phyloP scores from a whole-genome alignment of 2,329 filamentous ascomycete genomes.

The Mariannaea elegans region DNA sequence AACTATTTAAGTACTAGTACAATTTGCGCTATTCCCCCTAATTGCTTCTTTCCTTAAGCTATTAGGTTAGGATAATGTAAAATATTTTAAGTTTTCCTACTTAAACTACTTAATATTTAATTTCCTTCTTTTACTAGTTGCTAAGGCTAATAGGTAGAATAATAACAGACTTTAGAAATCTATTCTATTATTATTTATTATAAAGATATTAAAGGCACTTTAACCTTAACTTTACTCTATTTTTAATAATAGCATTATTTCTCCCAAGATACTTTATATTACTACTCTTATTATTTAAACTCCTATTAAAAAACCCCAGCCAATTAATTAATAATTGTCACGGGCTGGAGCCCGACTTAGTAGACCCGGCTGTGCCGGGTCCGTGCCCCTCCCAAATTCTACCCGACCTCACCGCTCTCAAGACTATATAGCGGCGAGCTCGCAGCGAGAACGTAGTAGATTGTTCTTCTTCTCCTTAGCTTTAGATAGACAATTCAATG shows the following conservation, averaged over 20 bases:
- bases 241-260: slow-evolving; percentile 59
- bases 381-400: too few relatives aligned
- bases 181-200: slow-evolving; percentile 58
- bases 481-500: too few relatives aligned
- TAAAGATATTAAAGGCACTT: slow-evolving; percentile 61
- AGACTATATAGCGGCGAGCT: too few relatives aligned
- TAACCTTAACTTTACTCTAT: slow-evolving; percentile 68
- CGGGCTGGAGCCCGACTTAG: too few relatives aligned
- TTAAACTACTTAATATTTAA: slow-evolving; percentile 38
- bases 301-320: slow-evolving; percentile 12
- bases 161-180: slow-evolving; percentile 24
- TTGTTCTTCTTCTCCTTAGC: too few relatives aligned
- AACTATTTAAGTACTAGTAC: slow-evolving; percentile 44
- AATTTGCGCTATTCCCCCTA: slow-evolving; percentile 62
- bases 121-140: slow-evolving; percentile 31
- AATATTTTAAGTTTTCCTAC: slow-evolving; percentile 26
- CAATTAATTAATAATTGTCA: too few relatives aligned
- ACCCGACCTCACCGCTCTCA: too few relatives aligned
- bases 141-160: background rate
- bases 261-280: slow-evolving; percentile 32
- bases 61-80: slow-evolving; percentile 29
- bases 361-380: too few relatives aligned
- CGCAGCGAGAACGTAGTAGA: too few relatives aligned
- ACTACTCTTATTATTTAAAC: slow-evolving; percentile 31
- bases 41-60: slow-evolving; percentile 36